Percentiles rank a stretch among this genome's conserved stretches.
Conservation (phyloP, 805 yeast species). For the Phaffomyces thermotolerans region DNA sequence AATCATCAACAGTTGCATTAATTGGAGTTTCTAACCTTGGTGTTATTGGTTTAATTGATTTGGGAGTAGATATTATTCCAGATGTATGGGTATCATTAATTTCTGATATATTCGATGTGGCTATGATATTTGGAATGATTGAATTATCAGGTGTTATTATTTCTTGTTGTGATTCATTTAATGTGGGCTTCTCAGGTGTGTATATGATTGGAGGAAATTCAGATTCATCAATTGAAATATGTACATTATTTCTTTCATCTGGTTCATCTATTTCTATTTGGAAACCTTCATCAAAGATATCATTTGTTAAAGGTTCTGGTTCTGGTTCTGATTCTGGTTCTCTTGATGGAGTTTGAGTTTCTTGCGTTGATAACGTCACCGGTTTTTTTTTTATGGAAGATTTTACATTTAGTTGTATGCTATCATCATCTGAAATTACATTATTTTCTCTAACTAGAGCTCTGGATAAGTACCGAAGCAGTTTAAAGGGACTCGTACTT, state of each 20-base stretch:
- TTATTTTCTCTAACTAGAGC: slow-evolving; percentile 12
- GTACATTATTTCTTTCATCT: neutral
- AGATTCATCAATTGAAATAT: too few species aligned
- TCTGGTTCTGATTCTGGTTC: too few species aligned
- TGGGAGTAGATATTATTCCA: neutral
- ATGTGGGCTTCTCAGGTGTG: neutral
- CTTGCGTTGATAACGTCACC: too few species aligned
- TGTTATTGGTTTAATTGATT: neutral
- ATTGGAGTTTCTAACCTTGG: neutral
- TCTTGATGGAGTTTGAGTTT: too few species aligned
- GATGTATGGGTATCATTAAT: neutral
- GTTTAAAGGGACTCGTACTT: slow-evolving; percentile 19
- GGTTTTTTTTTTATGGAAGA: too few species aligned
- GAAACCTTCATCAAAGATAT: neutral
- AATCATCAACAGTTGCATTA: too few species aligned
- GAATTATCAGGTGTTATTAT: neutral
- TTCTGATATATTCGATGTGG: neutral
- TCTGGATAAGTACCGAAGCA: slow-evolving; percentile 17
- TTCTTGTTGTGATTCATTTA: neutral
- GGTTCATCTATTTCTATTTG: neutral
- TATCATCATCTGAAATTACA: neutral
- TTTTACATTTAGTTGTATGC: neutral
- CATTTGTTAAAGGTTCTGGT: neutral
- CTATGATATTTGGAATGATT: neutral
- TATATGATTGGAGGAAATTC: too few species aligned